Evolutionary conservation across 805 yeast species (phyloP), one percentile per base, ranked within the genome.

Genomic region (Candida peoriensis): DNA sequence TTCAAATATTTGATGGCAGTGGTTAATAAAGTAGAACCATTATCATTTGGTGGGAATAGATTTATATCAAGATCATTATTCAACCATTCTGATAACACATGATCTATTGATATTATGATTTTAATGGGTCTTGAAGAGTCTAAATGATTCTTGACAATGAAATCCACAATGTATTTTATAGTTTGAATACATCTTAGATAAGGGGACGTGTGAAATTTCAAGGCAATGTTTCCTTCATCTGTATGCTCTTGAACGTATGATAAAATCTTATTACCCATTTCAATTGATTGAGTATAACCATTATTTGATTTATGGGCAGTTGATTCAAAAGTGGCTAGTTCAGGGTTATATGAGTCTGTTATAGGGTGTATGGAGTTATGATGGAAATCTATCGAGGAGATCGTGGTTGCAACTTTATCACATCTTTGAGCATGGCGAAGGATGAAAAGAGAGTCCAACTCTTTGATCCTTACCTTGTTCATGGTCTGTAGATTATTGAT

Each of bases 151-250:
- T 34, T 52, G 2, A 36, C 39, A 12, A 53, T 29, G 28, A 38
- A 39, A 31, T 53, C 58, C 12, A 45, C 30, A 32, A 52, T 38
- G 39, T 38, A 38, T 33, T 47, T 52, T 30, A 52, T 52, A 0
- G 72, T 68, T 43, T 68, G 70, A 6, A 67, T 47, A 42, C 73
- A 68, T 39, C 72, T 42, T 28, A 66, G 56, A 37, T 67, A 68
- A 0, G 73, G 73, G 2, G 72, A 66, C 5, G 64, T 55, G 42
- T 67, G 72, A 32, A 53, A 43, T 15, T 46, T 36, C 11, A 53
- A 32, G 6, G 36, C 41, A 4, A 50, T 41, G 2, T n/a, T 20
- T 4, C 33, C 19, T 19, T 44, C 44, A 5, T 38, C 28, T 5
- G 43, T 39, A 24, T 48, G 50, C 9, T 42, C 30, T 5, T 39